Evolutionary conservation across 148 eudicot genomes (phyloP), one percentile per base, ranked within the genome.

Genomic region (Amaranthus cruentus): DNA sequence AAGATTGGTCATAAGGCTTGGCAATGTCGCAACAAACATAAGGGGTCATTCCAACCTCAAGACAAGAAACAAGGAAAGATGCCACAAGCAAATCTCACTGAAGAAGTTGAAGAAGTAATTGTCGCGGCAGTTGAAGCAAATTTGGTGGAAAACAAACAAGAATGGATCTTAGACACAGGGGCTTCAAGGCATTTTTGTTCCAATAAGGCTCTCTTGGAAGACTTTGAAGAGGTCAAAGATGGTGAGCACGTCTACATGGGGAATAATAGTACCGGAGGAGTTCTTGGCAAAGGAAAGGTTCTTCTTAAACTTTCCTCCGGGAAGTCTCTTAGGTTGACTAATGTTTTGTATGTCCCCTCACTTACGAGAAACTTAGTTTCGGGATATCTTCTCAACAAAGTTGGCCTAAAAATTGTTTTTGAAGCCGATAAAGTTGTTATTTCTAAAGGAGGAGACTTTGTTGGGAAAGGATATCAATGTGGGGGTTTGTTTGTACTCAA

Each of bases 171-270:
- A 0, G 60, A 69, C 58, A 53, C 18, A 2, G 12, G 72, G 12
- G 72, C 60, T 9, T 52, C 72, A 53, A 54, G 59, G 5, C 72
- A 69, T 9, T 42, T 69, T 14, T 54, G 18, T 28, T 4, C 60
- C 0, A 53, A 53, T 9, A 69, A 54, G 48, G 72, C 13, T 4
- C 2, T 59, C 8, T 28, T 59, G 63, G 28, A 8, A 2, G 43
- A 59, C 0, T 67, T 67, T 50, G 70, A 72, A 2, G 67, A 72
- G 11, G 47, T 3, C 6, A 4, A 28, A 21, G 47, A 72, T n/a
- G 57, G 65, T 0, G 56, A 61, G 8, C 42, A 15, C 49, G 47
- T 72, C 18, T 72, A 51, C 57, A 54, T 54, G 59, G 72, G 59
- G 3, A 54, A 69, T 12, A 6, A 18, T 42, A 53, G 47, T 9